phyloP scores from a whole-genome alignment of 495 filamentous ascomycete species.

The Podospora sp. region DNA sequence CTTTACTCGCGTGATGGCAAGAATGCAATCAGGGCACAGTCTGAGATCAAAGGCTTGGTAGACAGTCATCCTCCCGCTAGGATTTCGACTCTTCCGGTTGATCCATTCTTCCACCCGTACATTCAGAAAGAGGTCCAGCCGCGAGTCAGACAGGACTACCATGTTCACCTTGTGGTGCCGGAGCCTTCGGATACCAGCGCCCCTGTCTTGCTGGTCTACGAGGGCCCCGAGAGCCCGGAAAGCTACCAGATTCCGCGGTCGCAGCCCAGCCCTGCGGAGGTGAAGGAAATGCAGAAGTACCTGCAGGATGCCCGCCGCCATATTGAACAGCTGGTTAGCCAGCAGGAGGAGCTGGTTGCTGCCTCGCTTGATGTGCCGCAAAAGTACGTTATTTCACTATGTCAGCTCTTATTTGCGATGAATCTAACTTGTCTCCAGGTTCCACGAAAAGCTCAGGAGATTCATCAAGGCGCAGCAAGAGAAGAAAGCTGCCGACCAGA shows the following conservation, averaged over 20 bases:
- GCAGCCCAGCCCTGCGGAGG: conserved; percentile 45
- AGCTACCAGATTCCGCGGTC: conserved; percentile 68
- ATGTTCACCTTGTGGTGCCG: conserved; percentile 78
- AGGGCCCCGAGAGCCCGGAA: conserved; percentile 61
- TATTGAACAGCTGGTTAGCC: conserved; percentile 68
- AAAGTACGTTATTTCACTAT: conserved; percentile 55
- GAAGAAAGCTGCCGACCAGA: conserved; percentile 60
- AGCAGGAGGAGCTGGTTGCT: conserved; percentile 69
- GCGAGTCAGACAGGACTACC: conserved; percentile 69
- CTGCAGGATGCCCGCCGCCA: conserved; percentile 73
- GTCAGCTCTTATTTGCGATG: not conserved
- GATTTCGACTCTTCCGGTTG: conserved; percentile 67
- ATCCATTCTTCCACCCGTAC: conserved; percentile 85
- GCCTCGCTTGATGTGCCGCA: conserved; percentile 67
- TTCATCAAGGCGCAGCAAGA: conserved; percentile 78
- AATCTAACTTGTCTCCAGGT: conserved; percentile 31
- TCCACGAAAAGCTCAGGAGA: conserved; percentile 73
- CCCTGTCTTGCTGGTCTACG: conserved; percentile 83
- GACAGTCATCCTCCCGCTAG: conserved; percentile 78
- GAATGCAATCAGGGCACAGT: conserved; percentile 76
- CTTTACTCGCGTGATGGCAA: conserved; percentile 82
- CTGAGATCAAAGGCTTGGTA: conserved; percentile 78
- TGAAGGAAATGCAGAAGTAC: conserved; percentile 53
- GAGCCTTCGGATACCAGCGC: conserved; percentile 58
- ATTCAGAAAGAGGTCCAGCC: conserved; percentile 64